Conservation (phyloP, 1,284 basidiomycete species). For the Microbotryum saponariae region DNA sequence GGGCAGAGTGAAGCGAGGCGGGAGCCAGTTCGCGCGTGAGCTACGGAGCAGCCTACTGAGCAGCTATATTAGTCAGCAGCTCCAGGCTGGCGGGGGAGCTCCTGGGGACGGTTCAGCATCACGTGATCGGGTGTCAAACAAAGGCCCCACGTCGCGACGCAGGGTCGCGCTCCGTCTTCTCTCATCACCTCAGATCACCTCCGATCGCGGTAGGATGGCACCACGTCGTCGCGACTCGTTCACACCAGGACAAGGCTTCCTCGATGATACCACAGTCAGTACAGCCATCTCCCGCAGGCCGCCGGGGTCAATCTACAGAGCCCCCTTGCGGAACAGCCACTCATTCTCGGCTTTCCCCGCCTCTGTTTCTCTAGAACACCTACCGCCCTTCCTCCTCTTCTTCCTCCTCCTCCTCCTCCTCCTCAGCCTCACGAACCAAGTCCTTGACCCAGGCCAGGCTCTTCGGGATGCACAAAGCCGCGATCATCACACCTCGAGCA, state of each 20-base stretch:
- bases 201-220: too few species aligned
- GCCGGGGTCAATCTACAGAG: background rate
- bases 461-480: background rate
- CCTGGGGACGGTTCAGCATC: too few species aligned
- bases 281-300: background rate
- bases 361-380: background rate
- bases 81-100: too few species aligned
- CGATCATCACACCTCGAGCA: conserved; percentile 7
- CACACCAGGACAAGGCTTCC: too few species aligned
- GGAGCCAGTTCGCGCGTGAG: too few species aligned
- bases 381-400: background rate
- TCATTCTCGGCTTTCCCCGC: background rate
- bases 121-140: background rate
- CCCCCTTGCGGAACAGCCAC: background rate
- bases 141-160: background rate
- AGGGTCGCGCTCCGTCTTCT: too few species aligned
- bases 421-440: background rate
- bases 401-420: background rate
- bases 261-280: background rate
- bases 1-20: background rate
- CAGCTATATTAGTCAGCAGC: too few species aligned
- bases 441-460: conserved; percentile 4
- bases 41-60: too few species aligned
- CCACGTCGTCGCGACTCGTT: too few species aligned
- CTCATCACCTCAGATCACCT: too few species aligned